Evolutionary conservation across 441 rosid species (phyloP).

Genomic region (Cnidoscolus chayamansa): DNA sequence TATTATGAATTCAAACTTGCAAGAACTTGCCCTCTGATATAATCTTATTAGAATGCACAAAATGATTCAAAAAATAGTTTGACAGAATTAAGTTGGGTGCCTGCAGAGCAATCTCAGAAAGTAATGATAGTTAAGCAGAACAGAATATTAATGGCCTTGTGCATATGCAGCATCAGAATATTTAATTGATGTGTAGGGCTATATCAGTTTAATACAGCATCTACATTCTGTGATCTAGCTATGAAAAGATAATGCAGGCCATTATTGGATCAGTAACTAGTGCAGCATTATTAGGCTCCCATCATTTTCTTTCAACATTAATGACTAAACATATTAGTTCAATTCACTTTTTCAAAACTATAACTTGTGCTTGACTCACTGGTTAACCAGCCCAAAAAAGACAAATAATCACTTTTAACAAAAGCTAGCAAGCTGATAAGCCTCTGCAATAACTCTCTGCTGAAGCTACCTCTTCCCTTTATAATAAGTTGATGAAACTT

Average conservation of each 20-base stretch:
- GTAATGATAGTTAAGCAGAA: not conserved
- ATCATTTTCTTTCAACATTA: slow-evolving; percentile 23
- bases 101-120: no score
- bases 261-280: not conserved
- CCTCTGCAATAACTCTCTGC: not conserved
- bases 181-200: not conserved
- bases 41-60: no score
- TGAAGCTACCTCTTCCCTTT: no score
- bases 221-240: not conserved
- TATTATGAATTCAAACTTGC: no score
- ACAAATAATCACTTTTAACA: not conserved
- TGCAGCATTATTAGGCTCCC: slow-evolving; percentile 23
- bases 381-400: not conserved
- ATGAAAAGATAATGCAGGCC: slow-evolving; percentile 2
- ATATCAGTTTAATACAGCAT: not conserved
- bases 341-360: not conserved
- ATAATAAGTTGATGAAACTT: not conserved
- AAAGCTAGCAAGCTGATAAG: not conserved
- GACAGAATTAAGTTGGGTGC: no score
- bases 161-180: no score
- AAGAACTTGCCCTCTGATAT: no score
- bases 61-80: no score
- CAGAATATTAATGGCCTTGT: not conserved
- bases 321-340: not conserved
- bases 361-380: slow-evolving; percentile 9